Base-by-base conservation (phyloP, 257 asterid species). In the Phtheirospermum japonicum region DNA sequence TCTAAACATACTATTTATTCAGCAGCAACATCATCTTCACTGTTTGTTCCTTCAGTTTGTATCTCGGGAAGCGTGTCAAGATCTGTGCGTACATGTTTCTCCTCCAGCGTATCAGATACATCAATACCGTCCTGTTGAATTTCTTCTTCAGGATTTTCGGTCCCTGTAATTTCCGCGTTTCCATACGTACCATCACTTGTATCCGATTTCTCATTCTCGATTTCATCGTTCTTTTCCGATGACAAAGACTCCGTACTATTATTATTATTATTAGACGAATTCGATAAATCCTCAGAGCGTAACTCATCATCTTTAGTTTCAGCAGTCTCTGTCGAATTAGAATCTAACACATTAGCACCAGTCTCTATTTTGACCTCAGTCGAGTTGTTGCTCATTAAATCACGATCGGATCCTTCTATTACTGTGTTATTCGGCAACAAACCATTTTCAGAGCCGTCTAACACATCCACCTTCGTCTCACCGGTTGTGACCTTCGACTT, bases 21-120 rank as follows among this genome's bases (percentile, higher is more conserved):
- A 17, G 82, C 84, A 52, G 86, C 95, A 20, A 50, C 57, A 69
- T 68, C 86, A 61, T 91, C 92, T 55, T 88, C 86, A 6, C 52
- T 72, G 23, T 83, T 61, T 10, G 76, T 72, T 63, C 81, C 96
- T 75, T 88, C 92, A 9, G 76, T 81, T 64, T 81, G 89, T 55
- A 79, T 71, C 32, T 80, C 82, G 0, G 92, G 88, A 67, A 85
- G 85, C 14, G 95, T 82, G 16, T 84, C 94, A 40, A 79, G 79
- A 78, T 84, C 94, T 0, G 51, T 65, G 9, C 76, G 78, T 12
- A 79, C 75, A 7, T 79, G 73, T 70, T 79, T 86, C 85, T 77
- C 89, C 54, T 73, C 76, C 81, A 77, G 37, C 43, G 83, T 50
- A 46, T 59, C 64, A 34, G 88, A 77, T 1, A 82, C 77, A 71